phyloP scores from a whole-genome alignment of 371 early-diverging fungal genomes.

The Dinochytrium kinnereticum region DNA sequence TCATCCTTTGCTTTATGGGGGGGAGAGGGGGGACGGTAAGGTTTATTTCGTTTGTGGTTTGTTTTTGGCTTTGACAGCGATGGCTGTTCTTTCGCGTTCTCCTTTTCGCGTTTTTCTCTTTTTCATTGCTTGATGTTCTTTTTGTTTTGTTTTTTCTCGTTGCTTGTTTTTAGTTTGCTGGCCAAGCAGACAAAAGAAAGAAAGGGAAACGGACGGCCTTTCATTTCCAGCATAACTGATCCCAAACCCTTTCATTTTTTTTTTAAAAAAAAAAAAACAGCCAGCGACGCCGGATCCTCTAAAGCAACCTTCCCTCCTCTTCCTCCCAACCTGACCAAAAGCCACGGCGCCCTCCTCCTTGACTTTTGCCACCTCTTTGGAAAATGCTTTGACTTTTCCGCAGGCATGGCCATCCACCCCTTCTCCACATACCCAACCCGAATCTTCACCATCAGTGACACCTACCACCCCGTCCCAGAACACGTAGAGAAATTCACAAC shows the following conservation, averaged over 20 bases:
- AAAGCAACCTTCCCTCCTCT: background rate
- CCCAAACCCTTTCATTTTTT: too few relatives aligned
- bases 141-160: background rate
- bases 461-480: background rate
- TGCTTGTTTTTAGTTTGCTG: background rate
- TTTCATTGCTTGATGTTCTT: background rate
- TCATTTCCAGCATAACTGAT: too few relatives aligned
- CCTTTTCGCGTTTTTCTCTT: background rate
- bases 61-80: background rate
- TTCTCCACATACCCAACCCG: background rate
- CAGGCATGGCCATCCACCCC: constrained; percentile 2
- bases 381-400: constrained; percentile 5
- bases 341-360: constrained; percentile 8
- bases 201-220: too few relatives aligned
- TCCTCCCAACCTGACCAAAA: background rate
- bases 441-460: background rate
- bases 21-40: background rate
- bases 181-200: too few relatives aligned
- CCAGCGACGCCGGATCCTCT: background rate
- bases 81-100: background rate
- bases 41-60: too few relatives aligned
- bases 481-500: background rate
- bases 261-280: background rate
- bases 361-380: constrained; percentile 24
- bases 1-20: constrained; percentile 8